Evolutionary conservation across 176 grass and related monocot genomes (phyloP).

Genomic region (Triticum urartu): DNA sequence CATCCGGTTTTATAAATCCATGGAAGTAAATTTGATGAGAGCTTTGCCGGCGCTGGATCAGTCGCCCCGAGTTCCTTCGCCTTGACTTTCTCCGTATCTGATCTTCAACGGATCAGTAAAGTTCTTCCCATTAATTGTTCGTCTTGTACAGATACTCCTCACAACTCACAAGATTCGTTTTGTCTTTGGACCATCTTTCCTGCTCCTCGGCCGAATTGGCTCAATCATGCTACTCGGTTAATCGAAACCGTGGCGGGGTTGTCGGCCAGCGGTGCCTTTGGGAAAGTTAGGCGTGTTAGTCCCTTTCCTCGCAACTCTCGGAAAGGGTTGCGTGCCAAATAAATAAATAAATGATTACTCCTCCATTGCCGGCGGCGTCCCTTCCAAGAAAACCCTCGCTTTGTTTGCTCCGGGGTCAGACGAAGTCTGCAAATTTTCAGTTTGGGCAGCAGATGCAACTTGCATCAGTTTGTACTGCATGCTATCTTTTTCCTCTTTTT

Average conservation of each 20-base stretch:
- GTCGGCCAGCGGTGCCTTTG: not conserved
- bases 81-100: not conserved
- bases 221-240: not conserved
- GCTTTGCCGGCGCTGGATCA: not conserved
- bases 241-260: not conserved
- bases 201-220: not conserved
- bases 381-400: not conserved
- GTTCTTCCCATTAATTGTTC: not conserved
- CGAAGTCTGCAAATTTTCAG: not conserved
- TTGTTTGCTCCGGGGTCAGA: not conserved
- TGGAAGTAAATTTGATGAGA: too few relatives aligned
- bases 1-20: too few relatives aligned
- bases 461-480: not conserved
- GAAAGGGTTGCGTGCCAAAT: not conserved
- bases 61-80: not conserved
- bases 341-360: not conserved
- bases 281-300: constrained; percentile 13
- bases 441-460: not conserved
- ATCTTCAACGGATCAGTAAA: not conserved
- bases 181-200: not conserved
- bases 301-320: not conserved
- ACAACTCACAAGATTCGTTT: not conserved
- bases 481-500: not conserved
- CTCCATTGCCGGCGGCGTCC: not conserved
- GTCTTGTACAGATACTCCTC: not conserved